phyloP scores from a whole-genome alignment of 2,329 filamentous ascomycete species.

The Pyricularia sp. region DNA sequence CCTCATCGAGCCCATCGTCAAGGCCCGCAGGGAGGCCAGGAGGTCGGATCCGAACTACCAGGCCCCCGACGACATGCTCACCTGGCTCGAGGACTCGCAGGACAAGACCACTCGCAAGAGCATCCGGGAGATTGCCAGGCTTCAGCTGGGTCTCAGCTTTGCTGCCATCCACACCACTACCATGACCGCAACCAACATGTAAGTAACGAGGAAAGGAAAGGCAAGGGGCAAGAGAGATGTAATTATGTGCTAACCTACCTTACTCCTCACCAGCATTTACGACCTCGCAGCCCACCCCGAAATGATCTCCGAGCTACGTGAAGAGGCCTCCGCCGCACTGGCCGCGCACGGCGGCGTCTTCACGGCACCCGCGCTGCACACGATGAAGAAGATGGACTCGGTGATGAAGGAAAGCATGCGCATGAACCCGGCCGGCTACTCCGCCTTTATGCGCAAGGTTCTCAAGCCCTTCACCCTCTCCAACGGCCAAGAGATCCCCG shows the following conservation, averaged over 20 bases:
- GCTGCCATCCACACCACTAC: slow-evolving; percentile 44
- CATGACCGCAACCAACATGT: slow-evolving; percentile 32
- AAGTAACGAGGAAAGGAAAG: slow-evolving; percentile 9
- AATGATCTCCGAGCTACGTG: slow-evolving; percentile 37
- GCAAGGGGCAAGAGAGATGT: background rate
- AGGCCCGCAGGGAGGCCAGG: slow-evolving; percentile 15
- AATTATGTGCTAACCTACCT: too few relatives aligned
- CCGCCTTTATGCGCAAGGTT: slow-evolving; percentile 40
- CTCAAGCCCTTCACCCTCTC: slow-evolving; percentile 40
- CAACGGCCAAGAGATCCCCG: slow-evolving; percentile 40
- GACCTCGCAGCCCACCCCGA: slow-evolving; percentile 41
- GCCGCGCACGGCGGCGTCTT: slow-evolving; percentile 20
- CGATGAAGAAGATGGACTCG: slow-evolving; percentile 7
- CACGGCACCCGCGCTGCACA: slow-evolving; percentile 16
- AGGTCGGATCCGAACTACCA: slow-evolving; percentile 11
- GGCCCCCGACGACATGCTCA: slow-evolving; percentile 35
- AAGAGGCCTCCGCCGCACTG: slow-evolving; percentile 35
- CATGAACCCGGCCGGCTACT: slow-evolving; percentile 8
- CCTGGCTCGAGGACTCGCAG: slow-evolving; percentile 33
- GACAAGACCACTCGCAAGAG: slow-evolving; percentile 20
- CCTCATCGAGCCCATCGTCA: slow-evolving; percentile 27
- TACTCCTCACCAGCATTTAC: slow-evolving; percentile 28
- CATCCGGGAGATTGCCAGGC: slow-evolving; percentile 26
- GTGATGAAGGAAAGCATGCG: slow-evolving; percentile 7
- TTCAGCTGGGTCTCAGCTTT: slow-evolving; percentile 34